Evolutionary conservation across 768 basidiomycete species (phyloP).

Genomic region (Mycena crocata): DNA sequence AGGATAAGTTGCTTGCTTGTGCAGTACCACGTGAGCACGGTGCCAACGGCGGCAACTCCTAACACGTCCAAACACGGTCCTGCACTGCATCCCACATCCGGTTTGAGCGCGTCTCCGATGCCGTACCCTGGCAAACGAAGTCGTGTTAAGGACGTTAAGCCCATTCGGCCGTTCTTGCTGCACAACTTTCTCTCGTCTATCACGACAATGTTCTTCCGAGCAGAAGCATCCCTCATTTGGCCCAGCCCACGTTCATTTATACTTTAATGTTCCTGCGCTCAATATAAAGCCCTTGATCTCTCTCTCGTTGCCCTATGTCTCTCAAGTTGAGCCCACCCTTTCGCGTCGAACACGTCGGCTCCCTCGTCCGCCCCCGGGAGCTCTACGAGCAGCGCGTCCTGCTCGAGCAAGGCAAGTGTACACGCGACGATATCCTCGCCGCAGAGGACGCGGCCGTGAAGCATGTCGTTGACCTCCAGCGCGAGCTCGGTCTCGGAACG

Average conservation of each 20-base stretch:
- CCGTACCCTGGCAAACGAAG: no score
- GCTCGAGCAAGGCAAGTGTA: slow-evolving; percentile 55
- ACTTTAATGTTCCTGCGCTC: slow-evolving; percentile 20
- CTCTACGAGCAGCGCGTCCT: slow-evolving; percentile 61
- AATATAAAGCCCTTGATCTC: slow-evolving; percentile 22
- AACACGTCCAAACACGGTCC: no score
- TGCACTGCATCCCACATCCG: no score
- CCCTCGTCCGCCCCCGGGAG: slow-evolving; percentile 64
- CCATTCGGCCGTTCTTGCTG: neutral
- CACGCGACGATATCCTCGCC: slow-evolving; percentile 55
- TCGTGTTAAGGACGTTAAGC: no score
- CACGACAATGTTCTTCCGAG: slow-evolving; percentile 31
- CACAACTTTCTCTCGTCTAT: slow-evolving; percentile 20
- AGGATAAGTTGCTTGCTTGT: neutral
- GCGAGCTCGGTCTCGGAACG: slow-evolving; percentile 64
- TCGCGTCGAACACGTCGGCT: slow-evolving; percentile 71
- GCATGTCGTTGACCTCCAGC: slow-evolving; percentile 65
- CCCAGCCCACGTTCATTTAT: slow-evolving; percentile 28
- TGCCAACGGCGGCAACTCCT: no score
- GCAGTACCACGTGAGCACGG: no score
- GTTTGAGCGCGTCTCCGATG: no score
- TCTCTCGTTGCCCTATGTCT: slow-evolving; percentile 27
- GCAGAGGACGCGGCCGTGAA: slow-evolving; percentile 67
- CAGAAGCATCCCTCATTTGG: slow-evolving; percentile 15
- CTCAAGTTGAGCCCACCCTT: slow-evolving; percentile 53